A percentile compares a stretch with the other conserved stretches of the same genome.
phyloP scores from a whole-genome alignment of 768 basidiomycete genomes.

The Leccinellum rugosiceps region DNA sequence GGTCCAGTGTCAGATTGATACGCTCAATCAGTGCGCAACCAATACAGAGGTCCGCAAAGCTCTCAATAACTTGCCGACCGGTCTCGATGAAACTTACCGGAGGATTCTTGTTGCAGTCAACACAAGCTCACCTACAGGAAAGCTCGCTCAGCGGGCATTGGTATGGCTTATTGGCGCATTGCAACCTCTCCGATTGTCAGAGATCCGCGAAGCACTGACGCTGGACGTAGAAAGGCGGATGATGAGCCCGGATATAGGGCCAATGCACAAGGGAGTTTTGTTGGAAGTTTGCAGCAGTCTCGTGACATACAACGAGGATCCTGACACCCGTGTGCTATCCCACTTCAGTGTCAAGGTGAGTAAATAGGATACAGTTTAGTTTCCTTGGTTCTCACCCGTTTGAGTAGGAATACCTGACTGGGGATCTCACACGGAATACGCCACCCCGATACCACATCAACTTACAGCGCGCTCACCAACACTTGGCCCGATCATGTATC shows the following conservation, averaged over 20 bases:
- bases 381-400: neutral
- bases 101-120: conserved; percentile 17
- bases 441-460: conserved; percentile 7
- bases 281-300: conserved; percentile 16
- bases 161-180: conserved; percentile 19
- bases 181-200: conserved; percentile 8
- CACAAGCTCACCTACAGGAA: neutral
- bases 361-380: neutral
- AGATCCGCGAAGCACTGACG: conserved; percentile 13
- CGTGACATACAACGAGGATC: conserved; percentile 12
- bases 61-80: conserved; percentile 14
- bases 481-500: conserved; percentile 5
- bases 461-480: conserved; percentile 1
- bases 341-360: conserved; percentile 26
- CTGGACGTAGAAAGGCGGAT: conserved; percentile 4
- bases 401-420: conserved; percentile 14
- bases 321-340: conserved; percentile 10
- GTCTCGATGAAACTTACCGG: conserved; percentile 21
- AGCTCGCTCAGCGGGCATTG: conserved; percentile 8
- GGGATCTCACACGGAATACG: neutral
- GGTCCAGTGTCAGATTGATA: conserved; percentile 22
- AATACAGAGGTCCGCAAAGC: conserved; percentile 8
- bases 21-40: conserved; percentile 8
- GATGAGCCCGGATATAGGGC: conserved; percentile 4
- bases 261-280: conserved; percentile 5